These are phyloP conservation scores for Cicer cuneatum DNA, from an alignment of 306 rosid genomes.

Conservation along the genomic window DNA sequence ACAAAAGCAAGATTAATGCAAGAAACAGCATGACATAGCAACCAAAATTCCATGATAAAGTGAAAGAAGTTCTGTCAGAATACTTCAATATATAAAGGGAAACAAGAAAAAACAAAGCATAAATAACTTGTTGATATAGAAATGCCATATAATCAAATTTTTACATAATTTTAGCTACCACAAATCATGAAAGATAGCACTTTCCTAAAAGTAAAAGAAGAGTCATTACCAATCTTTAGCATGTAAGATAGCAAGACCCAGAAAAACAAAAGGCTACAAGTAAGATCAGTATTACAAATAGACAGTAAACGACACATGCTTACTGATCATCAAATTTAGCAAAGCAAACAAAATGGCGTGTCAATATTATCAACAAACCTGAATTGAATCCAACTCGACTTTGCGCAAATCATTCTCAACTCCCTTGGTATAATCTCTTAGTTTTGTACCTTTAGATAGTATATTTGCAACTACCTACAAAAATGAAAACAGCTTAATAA, in stretches of 20 bases:
- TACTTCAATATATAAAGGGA: constrained; percentile 8
- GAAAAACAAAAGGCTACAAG: neutral
- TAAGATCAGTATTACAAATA: constrained; percentile 12
- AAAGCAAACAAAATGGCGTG: constrained; percentile 18
- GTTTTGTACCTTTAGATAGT: constrained; percentile 83
- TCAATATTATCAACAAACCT: constrained; percentile 62
- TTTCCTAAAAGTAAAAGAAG: constrained; percentile 10
- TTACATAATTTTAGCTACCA: neutral
- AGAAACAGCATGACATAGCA: constrained; percentile 5
- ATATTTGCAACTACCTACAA: constrained; percentile 86
- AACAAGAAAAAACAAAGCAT: constrained; percentile 10
- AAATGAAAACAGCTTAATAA: constrained; percentile 31
- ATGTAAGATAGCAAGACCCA: neutral
- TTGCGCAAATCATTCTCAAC: constrained; percentile 91
- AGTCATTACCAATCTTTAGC: neutral
- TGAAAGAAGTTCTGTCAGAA: neutral
- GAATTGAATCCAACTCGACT: constrained; percentile 96
- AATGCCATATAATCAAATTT: constrained; percentile 12
- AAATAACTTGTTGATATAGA: neutral
- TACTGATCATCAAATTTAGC: constrained; percentile 13
- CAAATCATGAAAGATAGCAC: neutral
- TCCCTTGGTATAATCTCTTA: constrained; percentile 90
- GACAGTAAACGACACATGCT: neutral
- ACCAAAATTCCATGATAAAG: constrained; percentile 29
- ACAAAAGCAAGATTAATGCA: constrained; percentile 15